A percentile compares a stretch with the other conserved stretches of the same genome.
Evolutionary conservation across 306 rosid genomes (phyloP).

Genomic region (Sicyos edulis): DNA sequence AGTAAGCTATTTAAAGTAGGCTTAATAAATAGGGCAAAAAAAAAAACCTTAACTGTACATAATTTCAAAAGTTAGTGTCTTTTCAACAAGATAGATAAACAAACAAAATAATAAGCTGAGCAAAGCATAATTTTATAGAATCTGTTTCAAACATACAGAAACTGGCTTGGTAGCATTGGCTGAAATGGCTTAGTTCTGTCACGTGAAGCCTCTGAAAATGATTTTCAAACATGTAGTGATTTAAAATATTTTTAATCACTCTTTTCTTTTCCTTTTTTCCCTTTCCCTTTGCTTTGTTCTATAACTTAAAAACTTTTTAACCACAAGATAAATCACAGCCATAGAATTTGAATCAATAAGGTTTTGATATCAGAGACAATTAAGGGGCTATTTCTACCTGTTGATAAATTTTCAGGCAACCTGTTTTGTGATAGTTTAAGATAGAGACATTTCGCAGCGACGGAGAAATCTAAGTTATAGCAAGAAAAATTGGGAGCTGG

Average conservation of each 20-base stretch:
- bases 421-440: no score
- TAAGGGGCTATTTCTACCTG: no score
- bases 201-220: conserved; percentile 16
- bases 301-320: no score
- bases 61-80: conserved; percentile 17
- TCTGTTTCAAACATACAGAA: background rate
- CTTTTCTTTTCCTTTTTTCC: background rate
- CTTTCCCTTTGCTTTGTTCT: no score
- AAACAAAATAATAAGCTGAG: conserved; percentile 7
- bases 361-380: no score
- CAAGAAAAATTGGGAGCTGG: no score
- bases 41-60: background rate
- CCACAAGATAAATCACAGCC: no score
- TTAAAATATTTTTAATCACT: conserved; percentile 5
- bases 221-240: background rate
- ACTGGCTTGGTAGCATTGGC: conserved; percentile 4
- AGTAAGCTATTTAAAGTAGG: background rate
- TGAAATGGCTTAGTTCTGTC: conserved; percentile 16
- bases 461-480: no score
- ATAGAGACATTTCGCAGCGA: no score
- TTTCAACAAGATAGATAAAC: background rate
- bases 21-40: background rate
- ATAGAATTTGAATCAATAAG: no score
- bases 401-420: no score
- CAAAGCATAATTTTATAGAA: conserved; percentile 10